Conservation (phyloP, 768 basidiomycete species). For the Phanerodontia chrysosporium region DNA sequence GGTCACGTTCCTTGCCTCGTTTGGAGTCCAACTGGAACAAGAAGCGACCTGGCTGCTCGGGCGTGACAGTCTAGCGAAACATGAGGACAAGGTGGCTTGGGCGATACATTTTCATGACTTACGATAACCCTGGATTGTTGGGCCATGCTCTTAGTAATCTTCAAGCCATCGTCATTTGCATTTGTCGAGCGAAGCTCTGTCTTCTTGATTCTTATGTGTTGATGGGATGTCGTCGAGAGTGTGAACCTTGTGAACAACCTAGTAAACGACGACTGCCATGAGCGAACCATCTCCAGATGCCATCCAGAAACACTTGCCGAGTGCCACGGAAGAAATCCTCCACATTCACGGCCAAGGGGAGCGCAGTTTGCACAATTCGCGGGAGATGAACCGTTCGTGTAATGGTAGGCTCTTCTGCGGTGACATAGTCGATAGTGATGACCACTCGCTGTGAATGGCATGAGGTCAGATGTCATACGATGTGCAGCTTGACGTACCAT, state of each 20-base stretch:
- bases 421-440: slow-evolving; percentile 65
- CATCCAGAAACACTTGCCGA: slow-evolving; percentile 42
- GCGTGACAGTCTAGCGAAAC: slow-evolving; percentile 62
- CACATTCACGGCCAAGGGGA: slow-evolving; percentile 90
- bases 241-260: slow-evolving; percentile 92
- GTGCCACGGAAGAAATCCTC: slow-evolving; percentile 93
- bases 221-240: slow-evolving; percentile 74
- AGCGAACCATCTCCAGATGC: not conserved
- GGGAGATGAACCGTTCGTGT: slow-evolving; percentile 51
- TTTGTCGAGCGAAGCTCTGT: slow-evolving; percentile 48
- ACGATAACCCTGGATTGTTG: slow-evolving; percentile 47
- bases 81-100: not conserved
- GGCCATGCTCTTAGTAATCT: slow-evolving; percentile 45
- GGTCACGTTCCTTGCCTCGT: slow-evolving; percentile 59
- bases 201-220: slow-evolving; percentile 71
- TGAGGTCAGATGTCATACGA: not conserved
- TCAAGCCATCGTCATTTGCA: slow-evolving; percentile 43
- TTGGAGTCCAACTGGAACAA: slow-evolving; percentile 73
- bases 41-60: slow-evolving; percentile 70
- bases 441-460: slow-evolving; percentile 55
- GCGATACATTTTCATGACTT: slow-evolving; percentile 20
- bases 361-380: slow-evolving; percentile 55
- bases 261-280: not conserved
- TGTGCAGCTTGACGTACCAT: slow-evolving; percentile 43
- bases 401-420: slow-evolving; percentile 46